Evolutionary conservation across 1,284 basidiomycete species (phyloP), one percentile per base, ranked within the genome.

Genomic region (Marasmius tenuissimus): DNA sequence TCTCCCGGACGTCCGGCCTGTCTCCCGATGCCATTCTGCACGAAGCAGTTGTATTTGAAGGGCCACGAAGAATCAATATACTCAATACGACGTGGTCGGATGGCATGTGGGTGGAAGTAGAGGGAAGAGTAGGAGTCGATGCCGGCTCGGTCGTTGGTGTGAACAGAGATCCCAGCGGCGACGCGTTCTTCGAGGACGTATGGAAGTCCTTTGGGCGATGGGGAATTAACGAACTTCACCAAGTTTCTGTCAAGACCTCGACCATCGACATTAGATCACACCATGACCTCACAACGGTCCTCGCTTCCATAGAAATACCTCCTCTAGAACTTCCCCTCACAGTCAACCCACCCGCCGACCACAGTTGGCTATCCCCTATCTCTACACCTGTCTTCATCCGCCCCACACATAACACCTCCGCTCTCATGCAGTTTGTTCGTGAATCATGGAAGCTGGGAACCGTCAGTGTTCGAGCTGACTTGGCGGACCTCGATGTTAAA

Each of bases 131-230:
- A 14, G 89, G 89, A 0, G 65, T 92, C 16, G 85, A 92, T 69
- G 88, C 86, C 7, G 88, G 87, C 1, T 71, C 77, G 4, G 74
- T 85, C 37, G 75, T 89, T 10, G 87, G 83, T 3, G 80, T 89
- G 18, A 83, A 81, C 60, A 73, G 74, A 7, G 73, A 78, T 10
- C 67, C 73, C 12, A 73, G 78, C 35, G 75, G 76, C 57, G 79
- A 82, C 57, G 72, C 74, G 47, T 52, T 84, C 12, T 65, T 85
- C 48, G 64, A 68, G 16, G 72, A 73, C 59, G 63, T 84, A 27
- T 89, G 86, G 85, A 91, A 88, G 72, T 76, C 81, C 1, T 61
- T 92, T 34, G 88, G 88, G 1, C 80, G 88, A 50, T 87, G 88
- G 82, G 83, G 88, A 2, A 80, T 92, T 39, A 77, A 77, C 35